These are phyloP conservation scores for Acephala macrosclerotiorum DNA, from an alignment of 2,329 filamentous ascomycete species.

Conservation along the genomic window DNA sequence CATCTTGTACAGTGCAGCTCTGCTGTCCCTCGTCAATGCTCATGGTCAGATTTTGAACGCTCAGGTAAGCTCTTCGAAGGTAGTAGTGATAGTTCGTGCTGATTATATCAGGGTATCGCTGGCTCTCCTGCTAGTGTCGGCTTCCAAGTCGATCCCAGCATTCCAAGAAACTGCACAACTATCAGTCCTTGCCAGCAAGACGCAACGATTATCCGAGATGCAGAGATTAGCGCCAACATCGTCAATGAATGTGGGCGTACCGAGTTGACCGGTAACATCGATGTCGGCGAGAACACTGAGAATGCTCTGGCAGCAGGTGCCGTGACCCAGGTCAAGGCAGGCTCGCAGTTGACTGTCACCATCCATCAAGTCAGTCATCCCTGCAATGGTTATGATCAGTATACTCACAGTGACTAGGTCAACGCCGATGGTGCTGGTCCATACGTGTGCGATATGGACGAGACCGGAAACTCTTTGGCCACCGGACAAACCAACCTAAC, in stretches of 20 bases:
- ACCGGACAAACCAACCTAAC: constrained; percentile 50
- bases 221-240: constrained; percentile 58
- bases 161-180: constrained; percentile 68
- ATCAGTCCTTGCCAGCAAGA: constrained; percentile 52
- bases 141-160: constrained; percentile 56
- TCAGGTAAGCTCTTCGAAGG: constrained; percentile 45
- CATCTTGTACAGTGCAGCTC: constrained; percentile 42
- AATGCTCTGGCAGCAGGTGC: constrained; percentile 53
- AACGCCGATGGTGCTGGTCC: constrained; percentile 63
- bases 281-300: constrained; percentile 63
- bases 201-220: constrained; percentile 67
- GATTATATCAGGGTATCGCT: background rate
- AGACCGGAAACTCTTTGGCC: constrained; percentile 50
- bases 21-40: constrained; percentile 47
- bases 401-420: constrained; percentile 51
- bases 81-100: background rate
- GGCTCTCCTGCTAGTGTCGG: constrained; percentile 51
- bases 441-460: constrained; percentile 61
- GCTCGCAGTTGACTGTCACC: constrained; percentile 54
- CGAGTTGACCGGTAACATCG: constrained; percentile 65
- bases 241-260: constrained; percentile 70
- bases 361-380: constrained; percentile 14
- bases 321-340: constrained; percentile 58
- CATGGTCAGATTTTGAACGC: constrained; percentile 57
- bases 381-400: constrained; percentile 37